Base-by-base conservation (phyloP, 2,329 filamentous ascomycete species). In the Davidsoniella eucalypti region DNA sequence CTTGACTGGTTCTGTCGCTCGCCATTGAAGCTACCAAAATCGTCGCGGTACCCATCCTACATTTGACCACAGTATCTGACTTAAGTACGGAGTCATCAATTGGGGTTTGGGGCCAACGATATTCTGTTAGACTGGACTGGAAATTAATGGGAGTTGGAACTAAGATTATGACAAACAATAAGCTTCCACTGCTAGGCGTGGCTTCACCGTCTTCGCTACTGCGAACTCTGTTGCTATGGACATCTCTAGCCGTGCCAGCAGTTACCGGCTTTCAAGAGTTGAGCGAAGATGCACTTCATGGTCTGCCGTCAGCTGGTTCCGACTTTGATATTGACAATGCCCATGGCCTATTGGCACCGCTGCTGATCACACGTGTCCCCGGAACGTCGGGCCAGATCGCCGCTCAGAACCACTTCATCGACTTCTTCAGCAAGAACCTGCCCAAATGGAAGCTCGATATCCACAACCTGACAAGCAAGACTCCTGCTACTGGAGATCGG, bases 391-490 rank as follows among this genome's bases (percentile, higher is more conserved):
- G 87, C 25, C 86, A 82, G 12, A 63, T 67, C 14, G 73, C 72
- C 48, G 86, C 84, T 2, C 82, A 92, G 57, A 72, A 77, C 41
- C 90, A 96, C 66, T 87, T 98, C 60, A 75, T 81, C 59, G 68
- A 82, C 61, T 96, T 92, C 72, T 94, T 96, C 67, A 65, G 66
- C 46, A 70, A 69, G 5, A 69, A 79, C 16, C 75, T 96, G 18
- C 87, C 90, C 1, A 67, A 75, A 36, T 98, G 92, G 92, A 73
- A 69, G 4, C 63, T 94, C 41, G 72, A 80, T 44, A 85, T 86
- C 67, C 90, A 98, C 61, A 96, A 96, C 65, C 87, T 84, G n/a
- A 90, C 86, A 0, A 76, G 80, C 25, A 83, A 72, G 56, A 96
- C 90, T 0, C 90, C 90, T 0, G 76, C 76, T 0, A 85, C 83